Base-by-base conservation (phyloP, 2,329 filamentous ascomycete species). In the Pseudocercospora eumusae region DNA sequence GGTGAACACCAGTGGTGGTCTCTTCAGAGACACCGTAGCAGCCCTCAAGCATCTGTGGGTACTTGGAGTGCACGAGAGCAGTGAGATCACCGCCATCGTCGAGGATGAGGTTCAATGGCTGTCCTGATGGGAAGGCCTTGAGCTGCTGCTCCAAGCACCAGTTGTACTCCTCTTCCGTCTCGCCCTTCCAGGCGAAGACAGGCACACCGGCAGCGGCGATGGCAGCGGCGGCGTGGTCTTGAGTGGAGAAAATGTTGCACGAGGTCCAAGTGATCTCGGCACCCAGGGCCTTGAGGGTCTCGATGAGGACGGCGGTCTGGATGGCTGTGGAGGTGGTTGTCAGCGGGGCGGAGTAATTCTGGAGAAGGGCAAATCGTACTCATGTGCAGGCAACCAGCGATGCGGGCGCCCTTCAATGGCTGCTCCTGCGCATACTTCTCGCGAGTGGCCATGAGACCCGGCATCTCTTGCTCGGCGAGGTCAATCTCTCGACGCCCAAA, bases 101-200 rank as follows among this genome's bases (percentile, higher is more conserved):
- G 75, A 99, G 92, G 82, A 99, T 98, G 77, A 99, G 85, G 89
- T 99, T 99, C 75, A 99, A 89, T 81, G 88, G 88, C 87, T 96
- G 88, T 86, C 87, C 89, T 76, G 96, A 92, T 84, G 96, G 96
- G 90, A 99, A 99, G 78, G 95, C 89, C 69, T 85, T 80, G 75
- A 99, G 89, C 85, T 98, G 95, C 87, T 99, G 95, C 86, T 98
- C 93, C 76, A 98, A 84, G 82, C 95, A 99, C 95, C 95, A 98
- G 81, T 96, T 87, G 88, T 98, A 99, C 85, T 98, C 95, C 84
- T 98, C 95, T 83, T 99, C 95, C 73, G 93, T 96, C 91, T 99
- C 95, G 76, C 93, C 87, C 81, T 89, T 89, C 87, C 87, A 89
- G 73, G 87, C 87, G 75, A 89, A 89, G 74, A 99, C 93, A 74